Evolutionary conservation across 305 asterid genomes (phyloP).

Genomic region (Fraxinus platypoda): DNA sequence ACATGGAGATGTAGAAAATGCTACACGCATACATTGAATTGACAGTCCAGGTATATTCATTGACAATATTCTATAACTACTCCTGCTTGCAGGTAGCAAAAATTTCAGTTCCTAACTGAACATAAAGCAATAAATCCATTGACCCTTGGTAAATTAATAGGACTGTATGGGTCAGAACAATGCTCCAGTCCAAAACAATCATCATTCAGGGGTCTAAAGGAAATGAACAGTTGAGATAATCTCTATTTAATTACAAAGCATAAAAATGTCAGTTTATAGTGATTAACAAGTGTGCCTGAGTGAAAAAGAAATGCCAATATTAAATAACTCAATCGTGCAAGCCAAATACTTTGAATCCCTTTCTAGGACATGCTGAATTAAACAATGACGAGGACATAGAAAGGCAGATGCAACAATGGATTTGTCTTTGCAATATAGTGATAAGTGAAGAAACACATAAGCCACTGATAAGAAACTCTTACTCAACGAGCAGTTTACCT

Average conservation of each 20-base stretch:
- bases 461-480: conserved; percentile 11
- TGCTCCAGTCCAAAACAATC: neutral
- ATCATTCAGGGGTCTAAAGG: neutral
- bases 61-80: neutral
- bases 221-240: neutral
- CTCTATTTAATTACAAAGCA: neutral
- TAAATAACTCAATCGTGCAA: neutral
- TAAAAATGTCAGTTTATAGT: neutral
- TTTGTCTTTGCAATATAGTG: conserved; percentile 7
- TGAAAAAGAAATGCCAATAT: neutral
- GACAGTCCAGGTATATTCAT: neutral
- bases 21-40: neutral
- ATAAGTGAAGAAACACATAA: conserved; percentile 21
- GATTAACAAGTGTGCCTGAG: neutral
- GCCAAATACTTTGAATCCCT: conserved; percentile 11
- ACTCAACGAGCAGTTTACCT: conserved; percentile 47
- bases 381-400: conserved; percentile 8
- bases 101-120: neutral
- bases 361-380: neutral
- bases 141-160: neutral
- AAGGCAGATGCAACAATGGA: conserved; percentile 17
- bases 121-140: neutral
- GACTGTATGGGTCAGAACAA: neutral
- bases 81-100: neutral
- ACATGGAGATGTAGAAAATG: neutral